Evolutionary conservation across 345 rosid genomes (phyloP).

Genomic region (Melastoma malabathricum): DNA sequence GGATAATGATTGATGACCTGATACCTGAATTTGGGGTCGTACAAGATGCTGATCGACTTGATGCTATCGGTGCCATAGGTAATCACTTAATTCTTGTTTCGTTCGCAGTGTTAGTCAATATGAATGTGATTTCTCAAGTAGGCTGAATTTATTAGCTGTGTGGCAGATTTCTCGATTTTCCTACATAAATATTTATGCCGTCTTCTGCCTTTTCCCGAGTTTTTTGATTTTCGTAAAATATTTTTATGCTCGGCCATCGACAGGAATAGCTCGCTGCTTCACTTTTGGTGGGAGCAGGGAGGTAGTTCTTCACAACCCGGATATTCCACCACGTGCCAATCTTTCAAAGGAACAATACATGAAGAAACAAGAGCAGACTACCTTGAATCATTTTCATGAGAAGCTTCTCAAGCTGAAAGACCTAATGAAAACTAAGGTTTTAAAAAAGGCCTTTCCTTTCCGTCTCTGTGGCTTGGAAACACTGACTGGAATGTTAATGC

Average conservation of each 20-base stretch:
- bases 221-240: background rate
- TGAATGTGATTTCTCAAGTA: background rate
- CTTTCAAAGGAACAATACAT: conserved; percentile 60
- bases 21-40: conserved; percentile 70
- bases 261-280: conserved; percentile 91
- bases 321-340: conserved; percentile 45
- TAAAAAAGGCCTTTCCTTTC: background rate
- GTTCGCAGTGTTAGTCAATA: too few species aligned
- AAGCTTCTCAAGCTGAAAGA: conserved; percentile 75
- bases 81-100: conserved; percentile 2
- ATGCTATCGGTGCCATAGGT: conserved; percentile 89
- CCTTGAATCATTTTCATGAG: conserved; percentile 70
- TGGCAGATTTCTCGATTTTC: too few species aligned
- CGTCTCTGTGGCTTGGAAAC: background rate
- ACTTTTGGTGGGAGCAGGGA: conserved; percentile 79
- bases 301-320: conserved; percentile 67
- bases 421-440: conserved; percentile 70
- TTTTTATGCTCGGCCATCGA: background rate
- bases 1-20: conserved; percentile 19
- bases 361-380: conserved; percentile 73
- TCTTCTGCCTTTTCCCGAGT: background rate
- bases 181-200: background rate
- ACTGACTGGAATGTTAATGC: background rate
- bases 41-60: conserved; percentile 93
- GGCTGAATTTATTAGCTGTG: background rate